Evolutionary conservation across 495 filamentous ascomycete species (phyloP).

Genomic region (Aspergillus cavernicola): DNA sequence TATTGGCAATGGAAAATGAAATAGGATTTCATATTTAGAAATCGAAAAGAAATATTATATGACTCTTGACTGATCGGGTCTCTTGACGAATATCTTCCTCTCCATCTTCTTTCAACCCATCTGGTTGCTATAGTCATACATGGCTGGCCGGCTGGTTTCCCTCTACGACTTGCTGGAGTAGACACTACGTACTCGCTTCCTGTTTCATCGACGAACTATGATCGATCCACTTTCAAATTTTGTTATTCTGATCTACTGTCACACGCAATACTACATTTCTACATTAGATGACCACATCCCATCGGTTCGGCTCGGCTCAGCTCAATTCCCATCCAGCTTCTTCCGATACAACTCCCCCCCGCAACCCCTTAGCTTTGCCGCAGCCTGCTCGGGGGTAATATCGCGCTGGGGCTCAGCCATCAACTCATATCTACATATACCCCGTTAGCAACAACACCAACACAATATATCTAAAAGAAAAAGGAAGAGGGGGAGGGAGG

Average conservation of each 20-base stretch:
- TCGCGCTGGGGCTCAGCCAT: slow-evolving; percentile 96
- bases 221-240: not conserved
- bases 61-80: slow-evolving; percentile 40
- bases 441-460: slow-evolving; percentile 13
- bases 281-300: not conserved
- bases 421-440: slow-evolving; percentile 66
- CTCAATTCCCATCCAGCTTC: slow-evolving; percentile 33
- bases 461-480: not conserved
- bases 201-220: too few species aligned
- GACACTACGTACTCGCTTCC: too few species aligned
- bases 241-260: not conserved
- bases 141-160: too few species aligned
- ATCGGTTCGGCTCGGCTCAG: not conserved
- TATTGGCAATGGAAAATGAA: slow-evolving; percentile 49
- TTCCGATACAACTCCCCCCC: slow-evolving; percentile 83
- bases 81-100: slow-evolving; percentile 22
- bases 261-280: slow-evolving; percentile 3
- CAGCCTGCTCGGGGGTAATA: slow-evolving; percentile 96
- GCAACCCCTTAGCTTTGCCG: slow-evolving; percentile 66
- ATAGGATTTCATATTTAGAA: slow-evolving; percentile 46
- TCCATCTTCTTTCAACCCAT: not conserved
- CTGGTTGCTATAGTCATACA: too few species aligned
- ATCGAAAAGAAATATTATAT: slow-evolving; percentile 40
- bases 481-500: too few species aligned
- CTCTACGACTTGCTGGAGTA: too few species aligned